Evolutionary conservation across 2,329 filamentous ascomycete genomes (phyloP).

Genomic region (Cordyceps farinosa): DNA sequence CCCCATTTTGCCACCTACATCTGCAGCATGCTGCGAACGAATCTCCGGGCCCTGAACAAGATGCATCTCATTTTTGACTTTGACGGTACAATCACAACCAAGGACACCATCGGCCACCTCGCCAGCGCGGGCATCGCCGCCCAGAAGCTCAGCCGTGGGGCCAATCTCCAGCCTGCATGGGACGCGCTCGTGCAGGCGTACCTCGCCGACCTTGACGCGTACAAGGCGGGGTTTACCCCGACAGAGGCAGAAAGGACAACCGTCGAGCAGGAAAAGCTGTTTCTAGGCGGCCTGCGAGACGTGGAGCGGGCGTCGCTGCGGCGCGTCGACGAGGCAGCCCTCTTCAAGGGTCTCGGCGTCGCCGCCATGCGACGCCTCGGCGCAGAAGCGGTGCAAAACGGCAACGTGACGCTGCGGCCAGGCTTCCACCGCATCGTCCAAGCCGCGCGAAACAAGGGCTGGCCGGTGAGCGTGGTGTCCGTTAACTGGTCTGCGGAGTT

Average conservation of each 20-base stretch:
- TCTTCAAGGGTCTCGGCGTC: conserved; percentile 42
- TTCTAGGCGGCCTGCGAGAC: conserved; percentile 36
- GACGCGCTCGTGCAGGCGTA: conserved; percentile 44
- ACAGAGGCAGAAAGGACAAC: conserved; percentile 31
- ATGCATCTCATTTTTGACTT: conserved; percentile 55
- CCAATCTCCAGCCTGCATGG: conserved; percentile 41
- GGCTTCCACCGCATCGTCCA: conserved; percentile 38
- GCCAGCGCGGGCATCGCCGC: conserved; percentile 41
- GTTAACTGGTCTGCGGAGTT: conserved; percentile 51
- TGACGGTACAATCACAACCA: conserved; percentile 55
- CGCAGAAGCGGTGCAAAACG: conserved; percentile 30
- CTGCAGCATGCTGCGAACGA: not conserved
- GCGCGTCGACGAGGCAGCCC: conserved; percentile 39
- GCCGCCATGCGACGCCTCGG: conserved; percentile 38
- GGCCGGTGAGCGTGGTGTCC: conserved; percentile 44
- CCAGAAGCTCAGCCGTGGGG: conserved; percentile 26
- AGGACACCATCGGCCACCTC: conserved; percentile 51
- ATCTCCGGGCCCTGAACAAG: not conserved
- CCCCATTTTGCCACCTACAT: conserved; percentile 1
- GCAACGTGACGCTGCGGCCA: conserved; percentile 33
- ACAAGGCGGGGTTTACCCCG: conserved; percentile 34
- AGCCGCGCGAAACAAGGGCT: conserved; percentile 28
- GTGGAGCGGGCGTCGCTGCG: conserved; percentile 46
- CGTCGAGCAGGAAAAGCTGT: conserved; percentile 39
- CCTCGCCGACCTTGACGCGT: conserved; percentile 38